Evolutionary conservation across 192 early-diverging fungal species (phyloP).

Genomic region (Paraglomus brasilianum): DNA sequence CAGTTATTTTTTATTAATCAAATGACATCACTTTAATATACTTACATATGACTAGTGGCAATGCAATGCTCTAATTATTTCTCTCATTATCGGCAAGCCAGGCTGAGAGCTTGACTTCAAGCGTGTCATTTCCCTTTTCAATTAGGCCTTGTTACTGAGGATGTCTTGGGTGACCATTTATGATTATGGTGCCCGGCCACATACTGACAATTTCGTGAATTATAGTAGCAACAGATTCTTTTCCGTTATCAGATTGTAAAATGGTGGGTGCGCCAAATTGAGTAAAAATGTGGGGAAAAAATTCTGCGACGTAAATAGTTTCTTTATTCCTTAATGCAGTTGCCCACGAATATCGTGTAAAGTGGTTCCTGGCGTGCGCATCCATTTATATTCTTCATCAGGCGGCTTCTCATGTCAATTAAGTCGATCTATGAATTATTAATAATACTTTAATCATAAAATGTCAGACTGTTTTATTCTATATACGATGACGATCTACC

Average conservation of each 20-base stretch:
- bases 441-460: too few relatives aligned
- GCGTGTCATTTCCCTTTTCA: neutral
- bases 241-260: constrained; percentile 2
- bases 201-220: neutral
- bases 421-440: too few relatives aligned
- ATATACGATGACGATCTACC: too few relatives aligned
- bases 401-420: too few relatives aligned
- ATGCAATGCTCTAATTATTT: too few relatives aligned
- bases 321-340: neutral
- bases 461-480: too few relatives aligned
- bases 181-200: constrained; percentile 4
- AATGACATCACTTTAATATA: too few relatives aligned
- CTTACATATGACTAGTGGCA: too few relatives aligned
- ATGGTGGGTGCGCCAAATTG: constrained; percentile 6
- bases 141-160: neutral
- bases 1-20: too few relatives aligned
- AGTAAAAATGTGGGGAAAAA: constrained; percentile 3
- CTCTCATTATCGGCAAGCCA: neutral
- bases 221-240: neutral
- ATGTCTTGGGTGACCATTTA: neutral
- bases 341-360: constrained; percentile 13
- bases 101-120: neutral
- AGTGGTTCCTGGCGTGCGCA: neutral
- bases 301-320: neutral
- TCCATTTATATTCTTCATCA: too few relatives aligned